Evolutionary conservation across 306 rosid genomes (phyloP).

Genomic region (Prunus davidiana): DNA sequence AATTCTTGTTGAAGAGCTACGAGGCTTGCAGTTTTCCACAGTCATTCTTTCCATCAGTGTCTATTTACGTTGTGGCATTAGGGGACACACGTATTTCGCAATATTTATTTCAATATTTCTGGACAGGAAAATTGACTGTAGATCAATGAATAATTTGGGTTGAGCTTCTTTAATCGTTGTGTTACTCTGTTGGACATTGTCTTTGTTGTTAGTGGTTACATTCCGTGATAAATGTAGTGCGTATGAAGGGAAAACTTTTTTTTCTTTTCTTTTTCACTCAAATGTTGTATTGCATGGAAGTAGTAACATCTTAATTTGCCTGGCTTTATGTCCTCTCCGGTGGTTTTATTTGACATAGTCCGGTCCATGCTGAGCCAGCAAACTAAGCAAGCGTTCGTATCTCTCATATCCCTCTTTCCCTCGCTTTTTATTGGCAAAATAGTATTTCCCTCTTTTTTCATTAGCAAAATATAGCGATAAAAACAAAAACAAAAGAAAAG

Average conservation of each 20-base stretch:
- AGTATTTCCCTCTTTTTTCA: no score
- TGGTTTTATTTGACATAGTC: no score
- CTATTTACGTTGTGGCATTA: neutral
- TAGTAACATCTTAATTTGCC: neutral
- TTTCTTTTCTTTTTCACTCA: neutral
- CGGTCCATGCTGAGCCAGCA: no score
- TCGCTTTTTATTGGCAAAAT: no score
- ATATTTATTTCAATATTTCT: conserved; percentile 3
- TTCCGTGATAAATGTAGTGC: neutral
- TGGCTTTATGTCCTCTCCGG: no score
- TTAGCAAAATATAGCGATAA: no score
- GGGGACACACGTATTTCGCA: neutral
- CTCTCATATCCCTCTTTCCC: no score
- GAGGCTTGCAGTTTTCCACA: conserved; percentile 21
- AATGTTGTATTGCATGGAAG: no score
- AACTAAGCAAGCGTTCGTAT: no score
- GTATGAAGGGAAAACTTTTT: neutral
- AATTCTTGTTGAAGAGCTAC: conserved; percentile 17
- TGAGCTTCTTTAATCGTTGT: neutral
- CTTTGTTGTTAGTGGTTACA: neutral
- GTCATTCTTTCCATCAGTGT: neutral
- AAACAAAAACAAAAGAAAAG: no score
- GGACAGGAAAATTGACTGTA: conserved; percentile 12
- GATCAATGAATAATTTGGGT: conserved; percentile 24
- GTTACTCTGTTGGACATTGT: neutral